These are phyloP conservation scores for Chrysanthemum seticuspe DNA, from an alignment of 129 eudicot species.

Conservation along the genomic window DNA sequence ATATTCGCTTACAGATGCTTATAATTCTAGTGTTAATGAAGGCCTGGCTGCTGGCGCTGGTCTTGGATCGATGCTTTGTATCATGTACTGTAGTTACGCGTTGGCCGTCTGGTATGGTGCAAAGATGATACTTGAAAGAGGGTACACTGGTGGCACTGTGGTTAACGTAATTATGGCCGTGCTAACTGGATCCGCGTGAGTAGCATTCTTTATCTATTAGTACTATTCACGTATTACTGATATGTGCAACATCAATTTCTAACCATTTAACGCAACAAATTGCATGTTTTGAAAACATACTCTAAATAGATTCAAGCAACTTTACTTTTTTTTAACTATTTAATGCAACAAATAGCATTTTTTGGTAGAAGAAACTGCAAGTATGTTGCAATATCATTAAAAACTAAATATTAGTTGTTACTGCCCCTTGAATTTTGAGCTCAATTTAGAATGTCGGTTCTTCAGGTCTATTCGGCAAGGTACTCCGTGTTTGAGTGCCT, in stretches of 20 bases:
- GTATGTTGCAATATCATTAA: too few relatives aligned
- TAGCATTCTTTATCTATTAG: not conserved
- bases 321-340: too few relatives aligned
- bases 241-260: not conserved
- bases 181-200: conserved; percentile 76
- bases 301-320: too few relatives aligned
- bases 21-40: conserved; percentile 56
- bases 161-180: conserved; percentile 59
- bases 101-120: conserved; percentile 85
- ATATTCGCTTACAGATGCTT: conserved; percentile 54
- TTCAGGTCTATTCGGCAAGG: conserved; percentile 78
- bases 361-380: too few relatives aligned
- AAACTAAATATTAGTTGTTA: too few relatives aligned
- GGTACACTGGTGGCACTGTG: conserved; percentile 64
- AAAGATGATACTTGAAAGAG: conserved; percentile 54
- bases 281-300: not conserved
- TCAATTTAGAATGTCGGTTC: conserved; percentile 12
- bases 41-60: conserved; percentile 70
- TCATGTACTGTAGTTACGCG: conserved; percentile 50
- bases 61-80: conserved; percentile 48
- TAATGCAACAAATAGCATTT: too few relatives aligned
- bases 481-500: conserved; percentile 73
- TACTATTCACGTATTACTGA: not conserved
- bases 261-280: not conserved
- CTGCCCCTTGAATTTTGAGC: not conserved